Evolutionary conservation across 2,329 filamentous ascomycete species (phyloP).

Genomic region (Aspergillus sp.): DNA sequence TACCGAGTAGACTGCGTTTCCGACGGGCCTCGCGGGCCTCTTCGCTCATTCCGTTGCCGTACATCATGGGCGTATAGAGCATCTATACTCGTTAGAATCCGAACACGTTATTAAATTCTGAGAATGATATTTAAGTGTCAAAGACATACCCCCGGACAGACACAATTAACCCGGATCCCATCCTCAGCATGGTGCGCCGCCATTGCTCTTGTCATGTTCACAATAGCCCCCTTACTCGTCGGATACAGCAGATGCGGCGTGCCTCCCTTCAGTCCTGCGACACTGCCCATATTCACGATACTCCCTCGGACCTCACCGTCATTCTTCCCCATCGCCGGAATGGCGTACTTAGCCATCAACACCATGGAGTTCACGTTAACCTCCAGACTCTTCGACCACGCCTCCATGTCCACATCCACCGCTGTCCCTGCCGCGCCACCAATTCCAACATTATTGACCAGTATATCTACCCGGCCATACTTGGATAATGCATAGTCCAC

Average conservation of each 20-base stretch:
- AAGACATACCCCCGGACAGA: constrained; percentile 46
- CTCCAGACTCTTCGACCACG: constrained; percentile 58
- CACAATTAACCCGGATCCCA: constrained; percentile 56
- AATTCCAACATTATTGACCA: constrained; percentile 66
- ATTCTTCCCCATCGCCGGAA: constrained; percentile 61
- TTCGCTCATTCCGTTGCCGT: constrained; percentile 50
- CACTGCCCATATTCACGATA: constrained; percentile 59
- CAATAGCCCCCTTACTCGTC: constrained; percentile 54
- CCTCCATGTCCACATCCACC: constrained; percentile 58
- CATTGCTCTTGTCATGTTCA: constrained; percentile 59
- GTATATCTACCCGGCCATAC: constrained; percentile 61
- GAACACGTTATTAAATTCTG: too few relatives aligned
- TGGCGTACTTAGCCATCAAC: constrained; percentile 60
- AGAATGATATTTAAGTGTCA: too few relatives aligned
- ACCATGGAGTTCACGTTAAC: constrained; percentile 68
- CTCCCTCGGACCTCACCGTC: constrained; percentile 36
- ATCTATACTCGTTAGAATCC: constrained; percentile 25
- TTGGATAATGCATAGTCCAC: constrained; percentile 36
- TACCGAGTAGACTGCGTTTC: constrained; percentile 52
- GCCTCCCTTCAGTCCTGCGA: constrained; percentile 53
- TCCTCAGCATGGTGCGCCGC: constrained; percentile 53
- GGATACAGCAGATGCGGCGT: constrained; percentile 56
- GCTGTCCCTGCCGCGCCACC: constrained; percentile 60
- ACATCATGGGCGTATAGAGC: constrained; percentile 60
- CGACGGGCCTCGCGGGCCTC: constrained; percentile 51